Evolutionary conservation across 495 filamentous ascomycete species (phyloP).

Genomic region (Immersiella caudata): DNA sequence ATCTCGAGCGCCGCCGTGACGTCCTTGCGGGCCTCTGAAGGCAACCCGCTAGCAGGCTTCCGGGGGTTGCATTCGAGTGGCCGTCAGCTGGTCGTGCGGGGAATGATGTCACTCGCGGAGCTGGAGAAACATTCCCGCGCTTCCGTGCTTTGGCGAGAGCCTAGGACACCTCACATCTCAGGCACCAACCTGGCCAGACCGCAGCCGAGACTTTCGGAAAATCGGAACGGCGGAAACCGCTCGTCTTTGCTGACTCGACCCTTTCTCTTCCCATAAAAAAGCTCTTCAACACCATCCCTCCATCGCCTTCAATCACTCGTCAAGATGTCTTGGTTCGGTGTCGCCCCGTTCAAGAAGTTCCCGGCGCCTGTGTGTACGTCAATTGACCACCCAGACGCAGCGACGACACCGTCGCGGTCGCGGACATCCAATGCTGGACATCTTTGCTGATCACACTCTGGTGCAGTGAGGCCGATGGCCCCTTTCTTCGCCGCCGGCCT

Average conservation of each 20-base stretch:
- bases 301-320: constrained; percentile 36
- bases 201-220: constrained; percentile 10
- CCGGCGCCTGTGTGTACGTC: constrained; percentile 81
- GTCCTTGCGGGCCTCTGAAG: neutral
- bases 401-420: constrained; percentile 18
- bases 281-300: constrained; percentile 29
- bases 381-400: constrained; percentile 29
- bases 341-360: constrained; percentile 78
- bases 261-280: constrained; percentile 32
- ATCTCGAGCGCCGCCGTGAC: neutral
- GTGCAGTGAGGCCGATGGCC: constrained; percentile 78
- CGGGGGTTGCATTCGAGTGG: neutral
- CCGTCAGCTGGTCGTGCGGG: constrained; percentile 25
- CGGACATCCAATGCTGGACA: constrained; percentile 1
- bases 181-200: neutral
- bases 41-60: neutral
- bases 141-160: neutral
- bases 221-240: constrained; percentile 46
- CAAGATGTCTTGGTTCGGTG: constrained; percentile 76
- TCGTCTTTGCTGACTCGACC: constrained; percentile 35
- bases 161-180: constrained; percentile 4
- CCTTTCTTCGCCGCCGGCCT: constrained; percentile 90
- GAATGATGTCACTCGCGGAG: constrained; percentile 37
- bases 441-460: constrained; percentile 17
- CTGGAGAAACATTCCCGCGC: constrained; percentile 20